Percentiles rank a stretch among this genome's conserved stretches.
Conservation (phyloP, 371 early-diverging fungal species). For the Blakeslea trispora region DNA sequence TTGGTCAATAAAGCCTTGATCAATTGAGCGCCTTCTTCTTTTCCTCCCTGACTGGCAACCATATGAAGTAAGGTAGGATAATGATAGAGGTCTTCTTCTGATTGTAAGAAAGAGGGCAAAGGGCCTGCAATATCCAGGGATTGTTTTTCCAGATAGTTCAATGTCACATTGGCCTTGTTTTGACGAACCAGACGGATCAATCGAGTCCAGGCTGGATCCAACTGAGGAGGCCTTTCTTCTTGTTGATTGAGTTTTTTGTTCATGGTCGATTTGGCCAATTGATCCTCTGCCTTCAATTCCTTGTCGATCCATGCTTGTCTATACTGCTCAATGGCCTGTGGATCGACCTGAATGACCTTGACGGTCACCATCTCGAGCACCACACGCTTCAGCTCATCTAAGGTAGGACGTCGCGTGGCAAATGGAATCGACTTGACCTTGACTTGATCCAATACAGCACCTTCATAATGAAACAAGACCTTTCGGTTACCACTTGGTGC, state of each 20-base stretch:
- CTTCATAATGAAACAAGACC: constrained; percentile 64
- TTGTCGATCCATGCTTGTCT: constrained; percentile 32
- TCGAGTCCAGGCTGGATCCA: constrained; percentile 11
- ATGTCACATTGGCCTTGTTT: constrained; percentile 55
- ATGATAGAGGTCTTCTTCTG: constrained; percentile 46
- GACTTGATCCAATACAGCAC: constrained; percentile 50
- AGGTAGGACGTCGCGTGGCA: constrained; percentile 75
- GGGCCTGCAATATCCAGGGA: constrained; percentile 23
- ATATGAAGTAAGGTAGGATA: constrained; percentile 74
- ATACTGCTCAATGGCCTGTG: constrained; percentile 29
- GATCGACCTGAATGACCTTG: constrained; percentile 51
- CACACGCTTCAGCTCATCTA: constrained; percentile 61
- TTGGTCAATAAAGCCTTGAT: constrained; percentile 66
- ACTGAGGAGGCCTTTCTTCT: constrained; percentile 9
- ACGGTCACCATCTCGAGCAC: constrained; percentile 54
- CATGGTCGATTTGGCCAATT: constrained; percentile 30
- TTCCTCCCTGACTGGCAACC: constrained; percentile 56
- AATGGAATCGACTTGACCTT: constrained; percentile 75
- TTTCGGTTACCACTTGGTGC: constrained; percentile 67
- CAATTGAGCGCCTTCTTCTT: constrained; percentile 56
- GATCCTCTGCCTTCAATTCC: constrained; percentile 27
- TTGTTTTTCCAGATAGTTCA: constrained; percentile 42
- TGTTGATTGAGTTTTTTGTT: constrained; percentile 8
- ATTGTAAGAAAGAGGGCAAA: constrained; percentile 58
- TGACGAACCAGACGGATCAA: constrained; percentile 49